Evolutionary conservation across 1,284 basidiomycete genomes (phyloP).

Genomic region (Puccinia polysora): DNA sequence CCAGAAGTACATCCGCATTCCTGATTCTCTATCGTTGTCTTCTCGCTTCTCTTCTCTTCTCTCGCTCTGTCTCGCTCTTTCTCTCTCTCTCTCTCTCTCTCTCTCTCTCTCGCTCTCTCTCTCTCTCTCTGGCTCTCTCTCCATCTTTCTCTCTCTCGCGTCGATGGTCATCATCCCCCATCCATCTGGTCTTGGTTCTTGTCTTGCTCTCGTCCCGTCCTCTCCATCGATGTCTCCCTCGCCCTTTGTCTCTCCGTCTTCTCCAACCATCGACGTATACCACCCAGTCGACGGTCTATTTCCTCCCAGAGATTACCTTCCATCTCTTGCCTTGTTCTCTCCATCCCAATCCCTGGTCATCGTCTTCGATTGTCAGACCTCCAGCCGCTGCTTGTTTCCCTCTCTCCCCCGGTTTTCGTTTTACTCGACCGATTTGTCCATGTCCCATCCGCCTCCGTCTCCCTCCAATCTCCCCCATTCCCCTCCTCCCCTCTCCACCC

Average conservation of each 20-base stretch:
- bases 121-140: slow-evolving; percentile 15
- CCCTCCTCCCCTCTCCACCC: too few species aligned
- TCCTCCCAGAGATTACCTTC: too few species aligned
- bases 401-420: too few species aligned
- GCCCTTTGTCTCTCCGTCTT: neutral
- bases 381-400: too few species aligned
- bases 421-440: too few species aligned
- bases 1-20: slow-evolving; percentile 27
- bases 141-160: neutral
- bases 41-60: neutral
- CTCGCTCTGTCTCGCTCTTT: neutral
- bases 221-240: neutral
- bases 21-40: neutral
- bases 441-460: too few species aligned
- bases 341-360: too few species aligned
- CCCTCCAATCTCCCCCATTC: too few species aligned
- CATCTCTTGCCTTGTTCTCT: too few species aligned
- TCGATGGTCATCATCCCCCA: neutral
- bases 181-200: neutral
- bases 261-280: too few species aligned
- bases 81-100: neutral
- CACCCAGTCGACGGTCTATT: too few species aligned
- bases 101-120: neutral
- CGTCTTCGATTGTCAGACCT: too few species aligned
- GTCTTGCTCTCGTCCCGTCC: neutral